Conservation (phyloP, 1,284 basidiomycete genomes). For the Fomes fomentarius region DNA sequence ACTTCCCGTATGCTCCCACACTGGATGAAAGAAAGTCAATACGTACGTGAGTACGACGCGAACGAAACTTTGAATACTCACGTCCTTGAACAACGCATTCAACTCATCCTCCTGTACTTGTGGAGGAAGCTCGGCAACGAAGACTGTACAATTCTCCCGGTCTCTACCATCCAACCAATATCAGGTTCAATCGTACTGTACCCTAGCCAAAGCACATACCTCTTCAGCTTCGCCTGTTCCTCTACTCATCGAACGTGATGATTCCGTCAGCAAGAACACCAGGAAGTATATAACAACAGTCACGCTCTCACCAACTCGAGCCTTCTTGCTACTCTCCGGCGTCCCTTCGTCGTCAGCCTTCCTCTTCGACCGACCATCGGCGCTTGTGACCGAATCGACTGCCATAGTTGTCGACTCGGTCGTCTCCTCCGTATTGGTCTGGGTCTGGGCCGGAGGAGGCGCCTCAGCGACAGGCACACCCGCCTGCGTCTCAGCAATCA, state of each 20-base stretch:
- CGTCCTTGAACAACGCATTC: conserved; percentile 82
- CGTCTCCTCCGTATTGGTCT: too few species aligned
- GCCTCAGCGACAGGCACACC: conserved; percentile 39
- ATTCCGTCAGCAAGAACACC: not conserved
- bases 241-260: conserved; percentile 36
- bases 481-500: conserved; percentile 49
- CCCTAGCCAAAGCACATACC: too few species aligned
- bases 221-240: conserved; percentile 53
- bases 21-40: too few species aligned
- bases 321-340: conserved; percentile 56
- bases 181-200: too few species aligned
- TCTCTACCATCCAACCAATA: too few species aligned
- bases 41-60: not conserved
- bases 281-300: too few species aligned
- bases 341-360: conserved; percentile 58
- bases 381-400: conserved; percentile 43
- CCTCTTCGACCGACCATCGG: conserved; percentile 53
- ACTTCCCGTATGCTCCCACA: conserved; percentile 84
- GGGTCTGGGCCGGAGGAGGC: conserved; percentile 10
- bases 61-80: conserved; percentile 39
- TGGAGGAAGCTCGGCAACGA: conserved; percentile 75
- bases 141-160: conserved; percentile 93
- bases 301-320: conserved; percentile 52
- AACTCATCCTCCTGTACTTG: conserved; percentile 69
- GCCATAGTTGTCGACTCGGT: conserved; percentile 47